Evolutionary conservation across 352 stramenopile genomes (phyloP).

Genomic region (Globisporangium heterothallicum): DNA sequence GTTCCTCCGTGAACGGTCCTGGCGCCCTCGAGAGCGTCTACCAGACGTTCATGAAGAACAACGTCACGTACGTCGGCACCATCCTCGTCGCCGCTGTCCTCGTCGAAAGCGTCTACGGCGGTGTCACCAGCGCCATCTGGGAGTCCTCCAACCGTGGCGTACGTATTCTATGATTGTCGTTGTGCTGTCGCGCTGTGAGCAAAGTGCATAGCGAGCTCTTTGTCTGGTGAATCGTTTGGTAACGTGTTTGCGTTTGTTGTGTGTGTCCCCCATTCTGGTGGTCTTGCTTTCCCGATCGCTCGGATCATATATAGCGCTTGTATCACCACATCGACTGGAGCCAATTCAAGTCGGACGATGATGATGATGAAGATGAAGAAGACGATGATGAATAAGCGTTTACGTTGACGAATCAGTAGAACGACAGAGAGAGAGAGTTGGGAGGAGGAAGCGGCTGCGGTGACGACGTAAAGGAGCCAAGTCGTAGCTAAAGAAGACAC

Average conservation of each 20-base stretch:
- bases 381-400: conserved; percentile 29
- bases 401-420: conserved; percentile 5
- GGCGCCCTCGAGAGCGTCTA: conserved; percentile 59
- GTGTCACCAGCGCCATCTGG: conserved; percentile 70
- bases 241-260: background rate
- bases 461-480: background rate
- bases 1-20: conserved; percentile 73
- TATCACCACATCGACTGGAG: conserved; percentile 88
- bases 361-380: conserved; percentile 76
- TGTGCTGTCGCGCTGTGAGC: background rate
- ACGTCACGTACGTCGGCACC: conserved; percentile 75
- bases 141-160: conserved; percentile 79
- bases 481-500: background rate
- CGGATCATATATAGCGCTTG: conserved; percentile 40
- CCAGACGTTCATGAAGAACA: conserved; percentile 78
- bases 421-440: background rate
- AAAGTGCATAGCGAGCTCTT: background rate
- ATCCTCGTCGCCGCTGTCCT: conserved; percentile 64
- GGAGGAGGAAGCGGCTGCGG: background rate
- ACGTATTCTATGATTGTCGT: conserved; percentile 15
- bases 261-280: conserved; percentile 26
- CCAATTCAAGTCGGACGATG: conserved; percentile 74
- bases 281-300: conserved; percentile 13
- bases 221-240: conserved; percentile 1
- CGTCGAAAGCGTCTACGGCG: conserved; percentile 71